Percentiles rank a stretch among this genome's conserved stretches.
Conservation (phyloP, 768 basidiomycete genomes). For the Psilocybe sp. region DNA sequence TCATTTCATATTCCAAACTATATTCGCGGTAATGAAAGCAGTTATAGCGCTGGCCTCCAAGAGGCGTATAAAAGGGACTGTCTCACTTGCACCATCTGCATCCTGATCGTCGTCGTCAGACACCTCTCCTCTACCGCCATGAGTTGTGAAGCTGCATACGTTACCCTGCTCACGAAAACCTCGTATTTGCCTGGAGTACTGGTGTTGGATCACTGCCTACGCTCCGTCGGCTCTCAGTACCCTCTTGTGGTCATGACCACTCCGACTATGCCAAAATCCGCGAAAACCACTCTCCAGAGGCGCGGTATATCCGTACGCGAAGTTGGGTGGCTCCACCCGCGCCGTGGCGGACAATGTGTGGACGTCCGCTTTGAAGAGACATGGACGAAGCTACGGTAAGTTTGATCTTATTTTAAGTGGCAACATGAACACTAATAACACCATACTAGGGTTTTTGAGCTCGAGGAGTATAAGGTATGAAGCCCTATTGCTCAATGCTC, state of each 20-base stretch:
- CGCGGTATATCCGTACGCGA: constrained; percentile 54
- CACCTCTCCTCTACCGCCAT: constrained; percentile 12
- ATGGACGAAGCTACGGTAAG: constrained; percentile 66
- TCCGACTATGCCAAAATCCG: constrained; percentile 47
- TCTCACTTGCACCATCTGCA: constrained; percentile 10
- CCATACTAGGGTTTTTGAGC: constrained; percentile 52
- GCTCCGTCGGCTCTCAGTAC: constrained; percentile 56
- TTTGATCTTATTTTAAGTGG: background rate
- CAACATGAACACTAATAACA: background rate
- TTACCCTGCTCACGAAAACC: constrained; percentile 73
- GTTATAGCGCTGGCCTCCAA: constrained; percentile 19
- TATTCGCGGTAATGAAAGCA: constrained; percentile 18
- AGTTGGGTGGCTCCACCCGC: constrained; percentile 59
- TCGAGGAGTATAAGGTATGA: constrained; percentile 58
- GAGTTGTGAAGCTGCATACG: constrained; percentile 51
- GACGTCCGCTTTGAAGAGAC: constrained; percentile 64
- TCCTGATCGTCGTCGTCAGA: constrained; percentile 1
- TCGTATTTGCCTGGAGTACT: constrained; percentile 66
- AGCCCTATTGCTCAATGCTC: background rate
- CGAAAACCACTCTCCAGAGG: constrained; percentile 47
- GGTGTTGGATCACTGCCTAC: constrained; percentile 56
- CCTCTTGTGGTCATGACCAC: constrained; percentile 82
- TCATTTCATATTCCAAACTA: constrained; percentile 11
- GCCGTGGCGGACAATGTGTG: constrained; percentile 37
- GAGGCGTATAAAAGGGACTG: constrained; percentile 19